Conservation (phyloP, 2,329 filamentous ascomycete genomes). For the Leptographium radiaticola region DNA sequence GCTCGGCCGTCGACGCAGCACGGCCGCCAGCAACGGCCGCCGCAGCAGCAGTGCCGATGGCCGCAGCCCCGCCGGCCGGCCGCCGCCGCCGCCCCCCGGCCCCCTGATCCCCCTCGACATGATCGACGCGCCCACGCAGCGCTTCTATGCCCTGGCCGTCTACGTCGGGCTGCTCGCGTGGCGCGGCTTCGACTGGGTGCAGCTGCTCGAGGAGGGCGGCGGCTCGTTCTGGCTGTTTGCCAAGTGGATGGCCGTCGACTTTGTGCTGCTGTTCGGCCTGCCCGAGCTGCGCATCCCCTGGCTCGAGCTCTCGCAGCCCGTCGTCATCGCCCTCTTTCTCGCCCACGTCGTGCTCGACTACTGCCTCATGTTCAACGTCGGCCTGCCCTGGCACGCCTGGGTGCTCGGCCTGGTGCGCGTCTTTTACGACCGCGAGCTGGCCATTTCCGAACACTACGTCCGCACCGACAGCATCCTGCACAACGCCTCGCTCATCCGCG, state of each 20-base stretch:
- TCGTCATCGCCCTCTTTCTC: constrained; percentile 58
- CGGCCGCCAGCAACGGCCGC: not conserved
- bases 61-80: constrained; percentile 22
- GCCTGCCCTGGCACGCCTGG: constrained; percentile 59
- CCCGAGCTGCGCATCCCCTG: constrained; percentile 87
- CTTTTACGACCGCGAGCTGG: constrained; percentile 83
- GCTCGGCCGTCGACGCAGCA: not conserved
- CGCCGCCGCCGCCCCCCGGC: constrained; percentile 8
- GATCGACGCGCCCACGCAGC: constrained; percentile 81
- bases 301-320: constrained; percentile 77
- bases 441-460: constrained; percentile 86
- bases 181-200: constrained; percentile 77
- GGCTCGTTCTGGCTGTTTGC: constrained; percentile 83
- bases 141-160: constrained; percentile 72
- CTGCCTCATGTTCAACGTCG: constrained; percentile 86
- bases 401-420: constrained; percentile 62
- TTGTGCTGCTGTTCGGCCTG: constrained; percentile 72
- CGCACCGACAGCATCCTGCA: constrained; percentile 79
- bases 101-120: constrained; percentile 72
- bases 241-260: constrained; percentile 87
- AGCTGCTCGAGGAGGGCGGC: constrained; percentile 65
- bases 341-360: constrained; percentile 62
- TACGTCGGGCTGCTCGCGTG: constrained; percentile 67
- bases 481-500: constrained; percentile 86
- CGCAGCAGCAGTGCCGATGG: constrained; percentile 3